Base-by-base conservation (phyloP, 768 basidiomycete genomes). In the Pholiota conissans region DNA sequence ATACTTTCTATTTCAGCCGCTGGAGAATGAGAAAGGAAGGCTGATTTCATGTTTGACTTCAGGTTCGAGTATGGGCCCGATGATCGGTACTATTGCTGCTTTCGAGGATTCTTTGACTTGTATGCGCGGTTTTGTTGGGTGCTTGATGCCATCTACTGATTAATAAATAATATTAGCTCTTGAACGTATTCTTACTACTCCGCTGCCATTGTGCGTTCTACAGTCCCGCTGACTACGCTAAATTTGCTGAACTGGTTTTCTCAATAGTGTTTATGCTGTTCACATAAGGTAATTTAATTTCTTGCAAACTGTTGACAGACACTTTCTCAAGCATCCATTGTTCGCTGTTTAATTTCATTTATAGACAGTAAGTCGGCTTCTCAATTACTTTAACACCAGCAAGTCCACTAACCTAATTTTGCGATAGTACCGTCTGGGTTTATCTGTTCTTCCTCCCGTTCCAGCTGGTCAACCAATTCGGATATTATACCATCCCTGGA, bases 391-490 rank as follows among this genome's bases (percentile, higher is more conserved):
- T 20, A 47, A 37, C 5, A 20, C 2, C 39, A 62, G n/a, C n/a
- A n/a, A 52, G 34, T 14, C 27, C 32, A 22, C 6, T 42, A 26
- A 14, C 16, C 26, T 27, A 14, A 29, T 5, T 13, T 52, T 24
- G 10, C 71, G 73, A 56, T 46, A 80, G 84, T 65, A 86, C 84
- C 37, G 84, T 87, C 34, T 88, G 84, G 86, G 67, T 87, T 22
- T 91, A 89, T 69, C 79, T 90, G 2, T 87, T 90, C 75, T 85
- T 88, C 69, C 75, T 91, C 1, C 90, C 89, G 1, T 89, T 91
- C 79, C 89, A 91, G 69, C 77, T 90, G 6, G 80, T 86, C 50
- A 73, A 73, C 42, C 78, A 80, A 30, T 85, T 90, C 62, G 75
- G 72, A 10, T 90, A 86, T 77, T 81, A 83, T 65, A 80, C 86